Evolutionary conservation across 345 rosid species (phyloP).

Genomic region (Bruguiera gymnorhiza): DNA sequence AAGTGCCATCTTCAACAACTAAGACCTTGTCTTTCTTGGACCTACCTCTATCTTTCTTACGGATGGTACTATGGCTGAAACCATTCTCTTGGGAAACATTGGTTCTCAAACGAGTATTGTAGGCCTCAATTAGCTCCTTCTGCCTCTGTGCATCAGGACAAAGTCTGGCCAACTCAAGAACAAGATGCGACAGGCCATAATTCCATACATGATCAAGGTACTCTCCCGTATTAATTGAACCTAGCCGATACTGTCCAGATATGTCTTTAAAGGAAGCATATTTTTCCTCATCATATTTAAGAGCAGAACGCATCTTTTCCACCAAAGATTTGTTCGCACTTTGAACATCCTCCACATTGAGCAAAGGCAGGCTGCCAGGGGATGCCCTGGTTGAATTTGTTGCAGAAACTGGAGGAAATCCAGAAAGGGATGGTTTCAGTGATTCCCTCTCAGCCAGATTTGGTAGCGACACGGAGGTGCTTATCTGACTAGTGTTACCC

Average conservation of each 20-base stretch:
- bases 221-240: constrained; percentile 50
- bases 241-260: constrained; percentile 80
- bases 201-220: constrained; percentile 67
- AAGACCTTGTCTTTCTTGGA: constrained; percentile 38
- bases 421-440: constrained; percentile 37
- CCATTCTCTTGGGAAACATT: constrained; percentile 32
- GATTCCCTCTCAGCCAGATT: constrained; percentile 47
- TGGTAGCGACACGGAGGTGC: constrained; percentile 70
- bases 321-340: constrained; percentile 78
- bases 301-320: constrained; percentile 69
- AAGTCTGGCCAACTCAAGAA: constrained; percentile 77
- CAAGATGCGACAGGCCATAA: constrained; percentile 70
- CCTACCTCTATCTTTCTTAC: constrained; percentile 25
- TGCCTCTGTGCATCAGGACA: constrained; percentile 82
- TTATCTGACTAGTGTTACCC: constrained; percentile 40
- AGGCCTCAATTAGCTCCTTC: constrained; percentile 70
- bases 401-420: constrained; percentile 83
- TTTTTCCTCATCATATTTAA: constrained; percentile 64
- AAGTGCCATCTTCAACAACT: constrained; percentile 31
- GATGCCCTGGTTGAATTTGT: constrained; percentile 36
- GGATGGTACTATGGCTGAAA: constrained; percentile 15
- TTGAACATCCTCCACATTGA: constrained; percentile 50
- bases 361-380: constrained; percentile 29
- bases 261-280: constrained; percentile 63
- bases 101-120: constrained; percentile 44